phyloP scores from a whole-genome alignment of 2,329 filamentous ascomycete species.

The Diaporthe citrichinensis region DNA sequence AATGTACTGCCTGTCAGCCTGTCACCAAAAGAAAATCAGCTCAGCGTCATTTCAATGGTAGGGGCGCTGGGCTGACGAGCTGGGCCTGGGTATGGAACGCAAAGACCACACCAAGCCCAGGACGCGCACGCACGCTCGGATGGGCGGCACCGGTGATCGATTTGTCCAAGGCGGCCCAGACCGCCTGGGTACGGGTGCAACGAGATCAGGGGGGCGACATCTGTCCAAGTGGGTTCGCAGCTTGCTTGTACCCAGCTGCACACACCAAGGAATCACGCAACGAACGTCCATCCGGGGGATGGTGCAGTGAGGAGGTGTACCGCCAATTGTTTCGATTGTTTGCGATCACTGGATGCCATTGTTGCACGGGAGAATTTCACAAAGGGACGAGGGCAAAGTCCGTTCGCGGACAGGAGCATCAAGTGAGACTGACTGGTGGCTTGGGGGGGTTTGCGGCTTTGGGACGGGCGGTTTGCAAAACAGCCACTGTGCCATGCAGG shows the following conservation, averaged over 20 bases:
- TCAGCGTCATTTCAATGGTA: background rate
- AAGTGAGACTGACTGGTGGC: constrained; percentile 32
- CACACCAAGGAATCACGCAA: background rate
- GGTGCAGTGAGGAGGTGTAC: background rate
- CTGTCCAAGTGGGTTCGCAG: background rate
- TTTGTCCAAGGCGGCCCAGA: constrained; percentile 9
- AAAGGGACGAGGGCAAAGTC: constrained; percentile 7
- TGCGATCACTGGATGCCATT: background rate
- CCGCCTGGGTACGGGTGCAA: background rate
- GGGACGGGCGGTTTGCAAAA: constrained; percentile 1
- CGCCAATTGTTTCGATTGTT: constrained; percentile 13
- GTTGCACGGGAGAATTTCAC: background rate
- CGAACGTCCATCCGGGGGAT: background rate
- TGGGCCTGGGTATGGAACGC: background rate
- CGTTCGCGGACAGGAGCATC: background rate
- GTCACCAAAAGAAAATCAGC: background rate
- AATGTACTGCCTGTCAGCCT: background rate
- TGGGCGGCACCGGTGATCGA: constrained; percentile 12
- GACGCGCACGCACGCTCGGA: constrained; percentile 20
- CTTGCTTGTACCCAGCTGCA: background rate
- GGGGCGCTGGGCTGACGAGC: background rate
- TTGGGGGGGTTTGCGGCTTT: background rate
- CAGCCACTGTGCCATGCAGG: background rate
- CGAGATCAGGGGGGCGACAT: background rate
- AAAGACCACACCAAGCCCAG: background rate